Base-by-base conservation (phyloP, 768 basidiomycete species). In the Tulasnella sp. region DNA sequence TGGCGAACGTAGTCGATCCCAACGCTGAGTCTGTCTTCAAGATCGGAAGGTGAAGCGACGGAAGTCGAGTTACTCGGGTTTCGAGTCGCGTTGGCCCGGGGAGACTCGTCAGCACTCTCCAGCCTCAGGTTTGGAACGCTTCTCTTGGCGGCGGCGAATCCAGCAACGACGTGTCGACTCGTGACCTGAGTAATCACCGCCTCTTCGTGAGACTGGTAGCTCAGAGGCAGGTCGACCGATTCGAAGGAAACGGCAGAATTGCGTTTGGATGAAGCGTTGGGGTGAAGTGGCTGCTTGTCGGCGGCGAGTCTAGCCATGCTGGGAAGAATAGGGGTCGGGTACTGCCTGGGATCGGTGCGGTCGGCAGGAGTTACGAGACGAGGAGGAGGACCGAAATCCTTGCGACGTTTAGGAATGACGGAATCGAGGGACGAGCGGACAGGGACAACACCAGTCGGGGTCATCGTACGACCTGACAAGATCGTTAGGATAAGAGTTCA, bases 1-100 rank as follows among this genome's bases (percentile, higher is more conserved):
- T 42, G 42, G 28, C 76, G 46, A 28, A 77, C 76, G 12, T 77
- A 77, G 54, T 77, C 76, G 46, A 77, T 50, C 48, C 76, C 76
- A 14, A 77, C n/a, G 24, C 76, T 50, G 18, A 77, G 76, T 60
- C 54, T 42, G 40, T 77, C 42, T 34, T 77, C 76, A 2, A 77
- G 46, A 8, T 77, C 76, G 37, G 24, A 31, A 41, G 54, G 46
- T 31, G 44, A 40, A 14, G 54, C 76, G 48, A 77, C 37, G 12
- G 42, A 42, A 42, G 42, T 9, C 42, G 42, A 42, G 42, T 42
- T 42, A 42, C 42, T 42, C 22, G 12, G 48, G 48, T 50, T 50
- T 1, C 20, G 48, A 50, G 48, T 50, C 48, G 18, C 37, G 74
- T 41, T 34, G 44, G 2, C 31, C 16, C 11, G 28, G 3, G 28